Percentiles rank a stretch among this genome's conserved stretches.
Conservation (phyloP, 768 basidiomycete species). For the Collybiopsis luxurians region DNA sequence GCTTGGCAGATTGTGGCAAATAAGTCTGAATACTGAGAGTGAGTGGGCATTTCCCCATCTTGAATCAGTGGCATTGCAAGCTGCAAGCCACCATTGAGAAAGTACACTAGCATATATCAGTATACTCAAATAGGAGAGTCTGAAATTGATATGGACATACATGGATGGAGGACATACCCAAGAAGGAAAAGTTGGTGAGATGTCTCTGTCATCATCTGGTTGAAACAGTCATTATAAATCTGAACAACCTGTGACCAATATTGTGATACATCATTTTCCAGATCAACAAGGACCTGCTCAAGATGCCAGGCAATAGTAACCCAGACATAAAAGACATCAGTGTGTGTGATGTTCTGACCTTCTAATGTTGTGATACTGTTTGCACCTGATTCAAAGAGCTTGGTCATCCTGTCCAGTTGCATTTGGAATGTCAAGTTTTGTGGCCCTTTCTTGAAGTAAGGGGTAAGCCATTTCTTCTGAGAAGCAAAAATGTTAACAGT, state of each 20-base stretch:
- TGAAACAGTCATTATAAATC: slow-evolving; percentile 24
- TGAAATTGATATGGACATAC: slow-evolving; percentile 15
- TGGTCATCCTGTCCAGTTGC: slow-evolving; percentile 14
- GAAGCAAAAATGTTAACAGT: neutral
- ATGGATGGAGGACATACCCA: slow-evolving; percentile 27
- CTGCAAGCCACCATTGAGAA: slow-evolving; percentile 16
- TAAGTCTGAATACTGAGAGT: neutral
- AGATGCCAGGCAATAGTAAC: slow-evolving; percentile 27
- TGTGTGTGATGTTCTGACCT: slow-evolving; percentile 24
- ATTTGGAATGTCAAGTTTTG: slow-evolving; percentile 11
- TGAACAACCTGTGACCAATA: slow-evolving; percentile 13
- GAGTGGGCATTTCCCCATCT: slow-evolving; percentile 9
- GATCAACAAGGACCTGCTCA: slow-evolving; percentile 15
- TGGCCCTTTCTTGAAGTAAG: neutral
- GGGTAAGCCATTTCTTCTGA: neutral
- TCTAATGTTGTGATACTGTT: slow-evolving; percentile 25
- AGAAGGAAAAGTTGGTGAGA: slow-evolving; percentile 23
- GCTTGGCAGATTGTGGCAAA: slow-evolving; percentile 13
- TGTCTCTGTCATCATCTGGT: slow-evolving; percentile 29
- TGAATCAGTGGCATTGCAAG: slow-evolving; percentile 16
- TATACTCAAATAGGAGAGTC: neutral
- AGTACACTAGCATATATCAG: slow-evolving; percentile 11
- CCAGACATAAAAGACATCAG: slow-evolving; percentile 28
- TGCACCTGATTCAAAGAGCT: slow-evolving; percentile 16
- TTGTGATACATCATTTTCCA: neutral